These are phyloP conservation scores for Fusarium virguliforme DNA, from an alignment of 2,329 filamentous ascomycete genomes.

Conservation along the genomic window DNA sequence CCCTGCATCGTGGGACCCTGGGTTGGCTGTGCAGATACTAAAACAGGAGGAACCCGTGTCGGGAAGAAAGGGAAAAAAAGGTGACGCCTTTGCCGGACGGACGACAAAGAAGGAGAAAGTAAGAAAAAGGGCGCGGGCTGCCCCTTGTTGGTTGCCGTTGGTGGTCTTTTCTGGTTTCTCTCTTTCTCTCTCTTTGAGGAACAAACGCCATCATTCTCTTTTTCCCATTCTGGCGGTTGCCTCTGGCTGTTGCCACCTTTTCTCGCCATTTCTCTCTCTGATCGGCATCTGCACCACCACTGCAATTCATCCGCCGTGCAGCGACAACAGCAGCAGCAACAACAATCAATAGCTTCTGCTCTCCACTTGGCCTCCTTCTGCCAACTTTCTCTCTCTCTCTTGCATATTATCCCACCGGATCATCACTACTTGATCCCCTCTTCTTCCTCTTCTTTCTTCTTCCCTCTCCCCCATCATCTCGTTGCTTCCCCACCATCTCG, in stretches of 20 bases:
- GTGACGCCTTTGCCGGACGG: conserved; percentile 14
- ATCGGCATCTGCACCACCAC: conserved; percentile 20
- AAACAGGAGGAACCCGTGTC: conserved; percentile 9
- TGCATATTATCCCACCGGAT: conserved; percentile 32
- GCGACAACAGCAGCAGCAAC: conserved; percentile 22
- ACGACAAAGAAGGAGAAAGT: conserved; percentile 11
- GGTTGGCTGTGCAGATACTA: conserved; percentile 30
- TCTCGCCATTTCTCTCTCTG: conserved; percentile 18
- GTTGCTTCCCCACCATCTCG: conserved; percentile 33
- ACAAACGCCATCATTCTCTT: conserved; percentile 4
- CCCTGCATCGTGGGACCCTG: conserved; percentile 41
- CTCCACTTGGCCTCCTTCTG: conserved; percentile 32
- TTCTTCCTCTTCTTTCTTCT: conserved; percentile 13
- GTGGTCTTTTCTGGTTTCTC: conserved; percentile 7
- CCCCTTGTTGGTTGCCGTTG: conserved; percentile 7
- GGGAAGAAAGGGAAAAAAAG: conserved; percentile 15
- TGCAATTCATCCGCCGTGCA: conserved; percentile 17
- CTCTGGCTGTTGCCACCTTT: neutral
- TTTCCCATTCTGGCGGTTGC: neutral
- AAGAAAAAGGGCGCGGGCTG: conserved; percentile 30
- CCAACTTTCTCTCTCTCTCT: conserved; percentile 18
- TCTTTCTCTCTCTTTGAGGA: neutral
- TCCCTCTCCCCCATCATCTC: conserved; percentile 30
- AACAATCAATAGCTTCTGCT: conserved; percentile 28
- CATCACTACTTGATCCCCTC: conserved; percentile 11